Conservation (phyloP, 345 rosid species). For the Euphorbia peplus region DNA sequence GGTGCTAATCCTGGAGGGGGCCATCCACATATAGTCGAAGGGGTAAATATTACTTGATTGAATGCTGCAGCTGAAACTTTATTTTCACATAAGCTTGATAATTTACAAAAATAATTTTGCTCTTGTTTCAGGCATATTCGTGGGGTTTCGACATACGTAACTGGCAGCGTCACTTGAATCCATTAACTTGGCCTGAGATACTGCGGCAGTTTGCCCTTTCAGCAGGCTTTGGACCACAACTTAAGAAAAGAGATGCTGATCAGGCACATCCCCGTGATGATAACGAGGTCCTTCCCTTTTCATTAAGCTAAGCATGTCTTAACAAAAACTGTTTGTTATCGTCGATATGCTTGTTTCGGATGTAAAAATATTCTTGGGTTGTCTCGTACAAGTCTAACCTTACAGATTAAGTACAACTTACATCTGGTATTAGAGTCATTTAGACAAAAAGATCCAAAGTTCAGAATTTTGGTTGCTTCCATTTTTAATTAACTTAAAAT, state of each 20-base stretch:
- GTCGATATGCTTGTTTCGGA: background rate
- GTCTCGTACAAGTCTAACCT: background rate
- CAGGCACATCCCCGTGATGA: constrained; percentile 48
- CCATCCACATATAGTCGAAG: constrained; percentile 83
- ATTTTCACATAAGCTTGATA: background rate
- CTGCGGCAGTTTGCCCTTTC: constrained; percentile 78
- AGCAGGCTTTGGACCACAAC: constrained; percentile 80
- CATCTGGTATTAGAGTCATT: background rate
- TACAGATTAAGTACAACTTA: background rate
- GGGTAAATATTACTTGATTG: constrained; percentile 46
- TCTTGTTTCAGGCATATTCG: constrained; percentile 59
- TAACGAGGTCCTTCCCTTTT: constrained; percentile 46
- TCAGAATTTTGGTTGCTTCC: background rate
- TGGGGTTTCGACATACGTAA: constrained; percentile 90
- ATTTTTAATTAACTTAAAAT: background rate
- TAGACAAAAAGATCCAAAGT: background rate
- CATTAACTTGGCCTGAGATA: constrained; percentile 87
- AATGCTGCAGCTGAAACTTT: constrained; percentile 4
- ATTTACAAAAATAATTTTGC: background rate
- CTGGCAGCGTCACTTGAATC: constrained; percentile 76
- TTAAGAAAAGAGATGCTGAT: constrained; percentile 52
- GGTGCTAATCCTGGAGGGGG: constrained; percentile 82
- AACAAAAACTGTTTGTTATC: constrained; percentile 8
- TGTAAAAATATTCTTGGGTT: background rate
- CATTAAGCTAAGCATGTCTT: background rate